Evolutionary conservation across 1,284 basidiomycete species (phyloP).

Genomic region (Gymnopus androsaceus): DNA sequence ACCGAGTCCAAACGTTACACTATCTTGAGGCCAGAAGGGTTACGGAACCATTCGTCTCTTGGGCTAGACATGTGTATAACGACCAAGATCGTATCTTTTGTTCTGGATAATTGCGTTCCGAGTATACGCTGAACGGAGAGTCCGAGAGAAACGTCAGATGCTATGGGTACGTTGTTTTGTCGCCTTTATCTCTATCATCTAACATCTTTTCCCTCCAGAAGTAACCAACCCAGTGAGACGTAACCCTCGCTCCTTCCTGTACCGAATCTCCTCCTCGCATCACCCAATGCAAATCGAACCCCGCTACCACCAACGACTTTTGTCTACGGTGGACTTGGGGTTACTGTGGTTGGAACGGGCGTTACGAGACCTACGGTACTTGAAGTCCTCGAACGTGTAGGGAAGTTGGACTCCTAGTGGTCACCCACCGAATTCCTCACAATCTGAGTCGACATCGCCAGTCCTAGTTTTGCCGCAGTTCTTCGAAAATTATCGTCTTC

Average conservation of each 20-base stretch:
- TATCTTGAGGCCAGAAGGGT: too few relatives aligned
- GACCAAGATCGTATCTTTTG: constrained; percentile 34
- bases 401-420: too few relatives aligned
- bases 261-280: constrained; percentile 25
- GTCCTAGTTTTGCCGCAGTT: too few relatives aligned
- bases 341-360: neutral
- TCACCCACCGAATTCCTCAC: too few relatives aligned
- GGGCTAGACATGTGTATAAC: constrained; percentile 20
- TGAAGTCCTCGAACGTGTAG: constrained; percentile 48
- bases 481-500: too few relatives aligned
- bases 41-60: neutral
- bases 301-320: constrained; percentile 44
- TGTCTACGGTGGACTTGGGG: constrained; percentile 30
- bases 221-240: constrained; percentile 30
- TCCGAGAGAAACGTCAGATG: neutral
- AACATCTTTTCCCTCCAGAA: too few relatives aligned
- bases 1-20: too few relatives aligned
- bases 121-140: constrained; percentile 30
- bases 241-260: constrained; percentile 36
- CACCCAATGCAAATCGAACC: constrained; percentile 33
- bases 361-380: constrained; percentile 50
- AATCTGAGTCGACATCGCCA: too few relatives aligned
- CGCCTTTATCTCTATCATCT: too few relatives aligned
- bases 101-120: constrained; percentile 39
- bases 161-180: constrained; percentile 28